These are phyloP conservation scores for Hydnomerulius pinastri DNA, from an alignment of 768 basidiomycete species.

Conservation along the genomic window DNA sequence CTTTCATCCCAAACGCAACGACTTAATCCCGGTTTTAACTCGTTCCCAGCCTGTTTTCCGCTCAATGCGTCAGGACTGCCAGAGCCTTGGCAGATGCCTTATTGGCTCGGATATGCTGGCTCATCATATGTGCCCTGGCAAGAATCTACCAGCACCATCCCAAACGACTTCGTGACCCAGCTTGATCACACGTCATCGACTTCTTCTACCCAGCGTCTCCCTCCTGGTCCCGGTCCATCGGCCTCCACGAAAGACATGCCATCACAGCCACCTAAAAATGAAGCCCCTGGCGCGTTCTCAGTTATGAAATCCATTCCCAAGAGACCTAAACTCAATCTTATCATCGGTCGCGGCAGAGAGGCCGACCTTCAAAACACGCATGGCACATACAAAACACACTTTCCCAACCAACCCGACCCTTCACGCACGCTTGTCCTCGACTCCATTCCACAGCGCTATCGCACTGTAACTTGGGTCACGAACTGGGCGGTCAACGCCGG, in stretches of 20 bases:
- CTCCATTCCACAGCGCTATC: slow-evolving; percentile 51
- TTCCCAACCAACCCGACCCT: slow-evolving; percentile 39
- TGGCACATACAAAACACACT: slow-evolving; percentile 42
- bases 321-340: slow-evolving; percentile 8
- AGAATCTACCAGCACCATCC: background rate
- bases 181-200: background rate
- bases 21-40: no score
- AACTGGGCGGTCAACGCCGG: slow-evolving; percentile 46
- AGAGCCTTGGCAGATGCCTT: slow-evolving; percentile 1
- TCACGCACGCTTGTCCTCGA: slow-evolving; percentile 58
- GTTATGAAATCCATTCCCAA: slow-evolving; percentile 9
- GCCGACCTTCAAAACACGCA: slow-evolving; percentile 47
- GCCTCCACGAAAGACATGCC: background rate
- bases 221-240: background rate
- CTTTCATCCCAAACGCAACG: background rate
- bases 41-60: background rate
- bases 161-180: background rate
- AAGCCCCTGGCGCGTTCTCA: background rate
- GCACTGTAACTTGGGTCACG: slow-evolving; percentile 42
- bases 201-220: background rate
- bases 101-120: slow-evolving; percentile 1
- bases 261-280: background rate
- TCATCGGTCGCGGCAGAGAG: slow-evolving; percentile 50
- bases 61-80: background rate
- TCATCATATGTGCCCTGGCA: background rate